Conservation (phyloP, 1,284 basidiomycete species). For the Taiwanofungus camphoratus region DNA sequence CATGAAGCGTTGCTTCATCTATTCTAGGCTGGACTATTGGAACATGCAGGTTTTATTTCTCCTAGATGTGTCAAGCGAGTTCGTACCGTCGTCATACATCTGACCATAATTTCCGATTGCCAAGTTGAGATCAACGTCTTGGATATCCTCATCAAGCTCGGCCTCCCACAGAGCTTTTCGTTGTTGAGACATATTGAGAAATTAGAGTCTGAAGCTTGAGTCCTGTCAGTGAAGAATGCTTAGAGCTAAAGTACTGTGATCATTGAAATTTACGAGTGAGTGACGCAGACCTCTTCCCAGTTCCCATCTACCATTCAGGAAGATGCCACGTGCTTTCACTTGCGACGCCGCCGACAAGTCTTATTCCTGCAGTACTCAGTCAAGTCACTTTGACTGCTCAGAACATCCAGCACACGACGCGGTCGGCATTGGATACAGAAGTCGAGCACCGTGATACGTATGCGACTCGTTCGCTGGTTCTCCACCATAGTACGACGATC, state of each 20-base stretch:
- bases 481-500: background rate
- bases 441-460: background rate
- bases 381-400: too few species aligned
- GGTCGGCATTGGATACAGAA: too few species aligned
- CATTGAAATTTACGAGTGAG: too few species aligned
- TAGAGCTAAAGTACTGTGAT: too few species aligned
- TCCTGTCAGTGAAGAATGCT: too few species aligned
- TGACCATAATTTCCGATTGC: conserved; percentile 67
- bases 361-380: too few species aligned
- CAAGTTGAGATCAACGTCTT: conserved; percentile 66
- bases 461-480: conserved; percentile 4
- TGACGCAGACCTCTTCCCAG: too few species aligned
- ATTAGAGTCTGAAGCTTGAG: too few species aligned
- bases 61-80: background rate
- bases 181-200: conserved; percentile 47
- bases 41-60: conserved; percentile 3
- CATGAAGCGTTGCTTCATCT: conserved; percentile 59
- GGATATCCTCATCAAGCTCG: conserved; percentile 70
- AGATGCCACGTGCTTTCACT: too few species aligned
- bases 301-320: too few species aligned
- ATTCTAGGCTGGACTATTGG: conserved; percentile 47
- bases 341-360: too few species aligned
- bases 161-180: conserved; percentile 60
- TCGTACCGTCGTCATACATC: conserved; percentile 65
- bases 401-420: too few species aligned